Evolutionary conservation across 2,329 filamentous ascomycete genomes (phyloP).

Genomic region (Trichophyton verrucosum): DNA sequence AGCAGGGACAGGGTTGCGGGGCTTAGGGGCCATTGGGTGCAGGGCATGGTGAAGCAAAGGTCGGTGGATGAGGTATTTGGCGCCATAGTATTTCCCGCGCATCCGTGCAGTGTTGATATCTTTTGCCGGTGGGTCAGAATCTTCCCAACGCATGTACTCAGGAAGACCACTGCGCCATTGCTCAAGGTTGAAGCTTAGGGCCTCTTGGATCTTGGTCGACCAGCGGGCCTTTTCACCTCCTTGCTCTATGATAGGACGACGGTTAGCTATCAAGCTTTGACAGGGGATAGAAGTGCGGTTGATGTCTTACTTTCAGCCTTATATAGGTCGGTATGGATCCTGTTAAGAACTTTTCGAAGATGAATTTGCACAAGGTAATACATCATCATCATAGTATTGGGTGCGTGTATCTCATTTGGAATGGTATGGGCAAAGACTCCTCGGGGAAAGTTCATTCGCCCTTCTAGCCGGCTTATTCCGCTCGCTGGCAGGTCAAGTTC

Average conservation of each 20-base stretch:
- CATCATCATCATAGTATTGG: conserved; percentile 37
- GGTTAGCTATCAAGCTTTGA: not conserved
- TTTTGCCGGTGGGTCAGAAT: conserved; percentile 55
- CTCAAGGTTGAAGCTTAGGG: conserved; percentile 38
- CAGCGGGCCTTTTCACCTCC: conserved; percentile 21
- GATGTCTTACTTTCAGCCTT: conserved; percentile 26
- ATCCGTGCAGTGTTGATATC: conserved; percentile 75
- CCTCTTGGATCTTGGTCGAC: conserved; percentile 30
- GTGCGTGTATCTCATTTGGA: conserved; percentile 23
- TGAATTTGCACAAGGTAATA: conserved; percentile 52
- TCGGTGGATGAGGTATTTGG: conserved; percentile 76
- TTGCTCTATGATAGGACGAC: conserved; percentile 1
- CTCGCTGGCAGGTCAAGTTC: conserved; percentile 59
- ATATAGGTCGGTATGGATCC: conserved; percentile 45
- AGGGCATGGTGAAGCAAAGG: conserved; percentile 56
- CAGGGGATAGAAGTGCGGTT: not conserved
- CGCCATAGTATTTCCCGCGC: conserved; percentile 89
- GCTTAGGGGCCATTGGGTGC: conserved; percentile 32
- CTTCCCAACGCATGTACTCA: conserved; percentile 46
- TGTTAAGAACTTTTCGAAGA: conserved; percentile 45
- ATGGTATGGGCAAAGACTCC: conserved; percentile 24
- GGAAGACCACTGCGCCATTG: conserved; percentile 44
- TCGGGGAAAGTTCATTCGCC: conserved; percentile 30
- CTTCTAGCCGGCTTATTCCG: conserved; percentile 46
- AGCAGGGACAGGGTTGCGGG: conserved; percentile 13